A percentile compares a stretch with the other conserved stretches of the same genome.
Conservation (phyloP, 225 moss, liverwort and hornwort genomes). For the Sphagnum contortum region DNA sequence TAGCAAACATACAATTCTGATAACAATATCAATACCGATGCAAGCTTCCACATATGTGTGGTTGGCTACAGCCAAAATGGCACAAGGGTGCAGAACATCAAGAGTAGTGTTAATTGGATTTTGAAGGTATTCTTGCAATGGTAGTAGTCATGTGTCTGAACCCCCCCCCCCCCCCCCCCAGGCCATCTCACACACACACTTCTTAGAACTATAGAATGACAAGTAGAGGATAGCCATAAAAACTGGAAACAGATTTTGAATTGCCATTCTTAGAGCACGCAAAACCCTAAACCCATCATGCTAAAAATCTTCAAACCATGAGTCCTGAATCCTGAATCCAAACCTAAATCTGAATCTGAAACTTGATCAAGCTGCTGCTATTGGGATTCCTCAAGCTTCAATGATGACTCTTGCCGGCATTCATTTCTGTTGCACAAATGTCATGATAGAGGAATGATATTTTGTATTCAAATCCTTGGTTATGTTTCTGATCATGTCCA, state of each 20-base stretch:
- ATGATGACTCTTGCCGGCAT: no score
- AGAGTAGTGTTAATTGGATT: constrained; percentile 32
- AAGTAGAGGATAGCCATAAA: no score
- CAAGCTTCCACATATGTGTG: constrained; percentile 29
- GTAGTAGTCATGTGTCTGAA: constrained; percentile 40
- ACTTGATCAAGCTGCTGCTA: no score
- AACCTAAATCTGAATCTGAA: no score
- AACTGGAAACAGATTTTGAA: neutral
- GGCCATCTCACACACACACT: neutral
- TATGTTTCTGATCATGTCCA: no score
- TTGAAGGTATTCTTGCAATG: constrained; percentile 34
- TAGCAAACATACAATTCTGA: constrained; percentile 11
- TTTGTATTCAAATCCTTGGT: no score
- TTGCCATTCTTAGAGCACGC: neutral
- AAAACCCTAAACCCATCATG: neutral
- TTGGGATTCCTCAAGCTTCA: no score
- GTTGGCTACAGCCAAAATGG: constrained; percentile 28
- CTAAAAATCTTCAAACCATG: neutral
- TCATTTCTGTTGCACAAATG: no score
- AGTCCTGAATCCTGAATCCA: no score
- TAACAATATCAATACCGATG: constrained; percentile 19
- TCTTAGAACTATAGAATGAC: neutral
- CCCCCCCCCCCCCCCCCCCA: neutral
- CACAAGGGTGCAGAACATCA: constrained; percentile 36
- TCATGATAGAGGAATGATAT: no score